Evolutionary conservation across 2,329 filamentous ascomycete genomes (phyloP).

Genomic region (Byssothecium circinans): DNA sequence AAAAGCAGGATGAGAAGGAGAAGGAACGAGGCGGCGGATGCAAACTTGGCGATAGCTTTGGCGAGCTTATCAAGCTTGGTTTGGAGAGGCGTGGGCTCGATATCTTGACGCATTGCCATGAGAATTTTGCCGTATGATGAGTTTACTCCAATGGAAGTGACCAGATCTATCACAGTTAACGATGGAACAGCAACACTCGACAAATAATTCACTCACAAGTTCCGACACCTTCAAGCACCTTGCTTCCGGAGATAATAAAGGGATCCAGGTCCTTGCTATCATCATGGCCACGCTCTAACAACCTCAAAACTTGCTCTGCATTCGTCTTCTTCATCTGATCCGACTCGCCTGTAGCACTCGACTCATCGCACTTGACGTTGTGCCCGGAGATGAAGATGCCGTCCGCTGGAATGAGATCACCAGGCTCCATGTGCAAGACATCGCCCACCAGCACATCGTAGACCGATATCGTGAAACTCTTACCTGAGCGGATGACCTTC

Average conservation of each 20-base stretch:
- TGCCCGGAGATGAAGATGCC: conserved; percentile 69
- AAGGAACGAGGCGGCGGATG: conserved; percentile 40
- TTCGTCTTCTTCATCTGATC: conserved; percentile 69
- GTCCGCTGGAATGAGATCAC: conserved; percentile 71
- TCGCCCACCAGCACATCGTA: conserved; percentile 71
- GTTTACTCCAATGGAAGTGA: conserved; percentile 57
- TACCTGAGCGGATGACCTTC: conserved; percentile 60
- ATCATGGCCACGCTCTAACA: conserved; percentile 53
- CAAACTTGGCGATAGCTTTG: conserved; percentile 55
- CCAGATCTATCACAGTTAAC: conserved; percentile 43
- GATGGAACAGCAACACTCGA: background rate
- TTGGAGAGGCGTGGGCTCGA: conserved; percentile 57
- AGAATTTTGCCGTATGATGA: conserved; percentile 59
- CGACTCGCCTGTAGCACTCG: conserved; percentile 72
- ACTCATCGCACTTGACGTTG: conserved; percentile 71
- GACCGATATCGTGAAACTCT: conserved; percentile 63
- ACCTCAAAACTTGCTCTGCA: conserved; percentile 60
- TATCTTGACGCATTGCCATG: conserved; percentile 56
- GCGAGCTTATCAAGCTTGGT: conserved; percentile 57
- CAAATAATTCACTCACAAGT: conserved; percentile 27
- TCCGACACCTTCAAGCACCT: conserved; percentile 57
- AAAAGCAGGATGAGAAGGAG: conserved; percentile 45
- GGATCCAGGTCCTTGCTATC: conserved; percentile 62
- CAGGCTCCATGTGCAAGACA: conserved; percentile 67
- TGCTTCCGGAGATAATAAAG: conserved; percentile 61